Evolutionary conservation across 306 rosid species (phyloP), one percentile per base, ranked within the genome.

Genomic region (Ammopiptanthus mongolicus): DNA sequence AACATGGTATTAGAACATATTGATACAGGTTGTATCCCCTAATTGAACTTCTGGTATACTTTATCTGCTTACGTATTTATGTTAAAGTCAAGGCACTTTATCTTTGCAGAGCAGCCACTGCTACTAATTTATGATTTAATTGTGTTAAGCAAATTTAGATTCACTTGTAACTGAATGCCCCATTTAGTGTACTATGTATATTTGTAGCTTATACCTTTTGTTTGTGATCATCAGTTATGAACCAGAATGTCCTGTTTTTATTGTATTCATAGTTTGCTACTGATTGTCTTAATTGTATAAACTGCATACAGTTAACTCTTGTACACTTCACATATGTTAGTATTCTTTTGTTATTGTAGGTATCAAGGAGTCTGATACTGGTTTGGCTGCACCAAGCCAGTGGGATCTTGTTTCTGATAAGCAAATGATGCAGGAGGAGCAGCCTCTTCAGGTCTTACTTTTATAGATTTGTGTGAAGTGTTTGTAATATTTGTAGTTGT

Each of bases 391-490:
- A 71, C 97, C 97, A 47, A 92, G 97, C 84, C 96, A 92, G 81
- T 92, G 96, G 93, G 96, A 92, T 85, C 96, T 90, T 70, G 93
- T 92, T 64, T 86, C 96, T 23, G 97, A 92, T 81, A 90, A 92
- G 85, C 97, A 92, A 52, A 89, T 92, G 97, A 92, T 92, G 97
- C 97, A 92, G 81, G 97, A 90, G 85, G 97, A 92, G 88, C 96
- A 89, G 76, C 97, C 97, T 17, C 96, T 92, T 70, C 97, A 92
- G 90, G 97, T 89, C 37, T 14, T 37, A 25, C 3, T 65, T 76
- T 78, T 78, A 8, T 42, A 23, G 13, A 60, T 14, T 69, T 60
- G 25, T 74, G 22, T 4, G 1, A 46, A 29, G 10, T 60, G 8
- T 19, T 41, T 19, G 7, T 9, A 22, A 19, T 13, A 13, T 69